phyloP scores from a whole-genome alignment of 2,329 filamentous ascomycete species.

The Emmonsiellopsis sp. region DNA sequence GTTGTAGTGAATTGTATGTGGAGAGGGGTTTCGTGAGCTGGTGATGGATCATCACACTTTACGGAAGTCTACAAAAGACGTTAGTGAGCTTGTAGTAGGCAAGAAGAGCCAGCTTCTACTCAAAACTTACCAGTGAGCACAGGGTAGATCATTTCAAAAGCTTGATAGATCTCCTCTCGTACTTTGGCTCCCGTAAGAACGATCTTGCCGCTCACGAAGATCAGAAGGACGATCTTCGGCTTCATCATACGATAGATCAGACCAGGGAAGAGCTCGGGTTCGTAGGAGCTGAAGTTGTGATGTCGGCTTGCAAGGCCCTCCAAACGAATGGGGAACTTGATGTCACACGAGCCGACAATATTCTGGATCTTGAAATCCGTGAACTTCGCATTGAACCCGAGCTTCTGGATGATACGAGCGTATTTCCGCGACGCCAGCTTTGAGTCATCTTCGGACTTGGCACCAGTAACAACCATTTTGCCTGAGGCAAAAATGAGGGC shows the following conservation, averaged over 20 bases:
- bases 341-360: constrained; percentile 96
- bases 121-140: constrained; percentile 67
- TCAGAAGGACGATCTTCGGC: constrained; percentile 95
- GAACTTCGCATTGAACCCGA: constrained; percentile 98
- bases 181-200: constrained; percentile 96
- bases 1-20: constrained; percentile 3
- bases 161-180: constrained; percentile 94
- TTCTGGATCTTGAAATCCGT: constrained; percentile 99
- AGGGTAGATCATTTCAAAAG: constrained; percentile 95
- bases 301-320: constrained; percentile 93
- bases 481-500: constrained; percentile 95
- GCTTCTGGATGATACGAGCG: constrained; percentile 98
- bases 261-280: constrained; percentile 96
- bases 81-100: constrained; percentile 11
- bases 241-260: constrained; percentile 99
- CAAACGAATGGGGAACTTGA: constrained; percentile 97
- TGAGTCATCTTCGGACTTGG: constrained; percentile 95
- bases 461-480: constrained; percentile 99
- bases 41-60: constrained; percentile 42
- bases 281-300: constrained; percentile 99
- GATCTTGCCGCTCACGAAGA: constrained; percentile 98
- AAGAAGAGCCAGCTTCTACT: constrained; percentile 4
- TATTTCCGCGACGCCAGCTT: constrained; percentile 97
- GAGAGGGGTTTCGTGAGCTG: constrained; percentile 2
- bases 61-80: constrained; percentile 47